These are phyloP conservation scores for Golovinomyces cichoracearum DNA, from an alignment of 2,329 filamentous ascomycete genomes.

Conservation along the genomic window DNA sequence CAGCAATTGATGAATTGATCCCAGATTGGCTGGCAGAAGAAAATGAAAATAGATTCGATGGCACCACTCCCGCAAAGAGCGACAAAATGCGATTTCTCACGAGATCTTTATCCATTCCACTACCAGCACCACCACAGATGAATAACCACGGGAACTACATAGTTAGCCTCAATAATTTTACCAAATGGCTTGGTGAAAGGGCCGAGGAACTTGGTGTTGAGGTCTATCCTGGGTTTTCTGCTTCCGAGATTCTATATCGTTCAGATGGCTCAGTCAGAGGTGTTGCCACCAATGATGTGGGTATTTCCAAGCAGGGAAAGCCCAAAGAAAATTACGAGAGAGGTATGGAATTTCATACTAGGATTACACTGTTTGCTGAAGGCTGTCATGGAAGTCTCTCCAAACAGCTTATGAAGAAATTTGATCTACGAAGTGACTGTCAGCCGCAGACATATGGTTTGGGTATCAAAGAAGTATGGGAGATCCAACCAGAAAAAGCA, in stretches of 20 bases:
- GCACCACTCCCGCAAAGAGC: constrained; percentile 55
- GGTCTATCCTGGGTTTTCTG: constrained; percentile 86
- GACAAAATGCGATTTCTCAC: constrained; percentile 93
- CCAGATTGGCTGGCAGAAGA: constrained; percentile 80
- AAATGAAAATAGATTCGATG: constrained; percentile 67
- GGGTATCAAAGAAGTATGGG: constrained; percentile 93
- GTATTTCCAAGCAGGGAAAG: constrained; percentile 54
- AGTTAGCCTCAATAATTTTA: constrained; percentile 78
- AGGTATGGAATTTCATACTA: constrained; percentile 93
- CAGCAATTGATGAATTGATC: constrained; percentile 65
- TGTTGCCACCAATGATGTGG: constrained; percentile 87
- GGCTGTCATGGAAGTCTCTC: constrained; percentile 87
- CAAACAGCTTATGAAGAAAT: constrained; percentile 88
- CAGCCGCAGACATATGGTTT: constrained; percentile 88
- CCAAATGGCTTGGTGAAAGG: constrained; percentile 82
- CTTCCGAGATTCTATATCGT: constrained; percentile 72
- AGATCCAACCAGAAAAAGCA: constrained; percentile 81
- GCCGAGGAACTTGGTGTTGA: constrained; percentile 95
- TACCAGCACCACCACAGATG: constrained; percentile 90
- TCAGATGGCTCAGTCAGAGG: constrained; percentile 71
- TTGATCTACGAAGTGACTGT: constrained; percentile 65
- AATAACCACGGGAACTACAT: constrained; percentile 96
- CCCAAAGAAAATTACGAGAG: constrained; percentile 80
- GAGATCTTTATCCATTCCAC: constrained; percentile 46
- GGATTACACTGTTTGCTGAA: constrained; percentile 75